Percentiles rank a stretch among this genome's conserved stretches.
These are phyloP conservation scores for Pseudogymnoascus sp. DNA, from an alignment of 2,329 filamentous ascomycete species.

Conservation along the genomic window DNA sequence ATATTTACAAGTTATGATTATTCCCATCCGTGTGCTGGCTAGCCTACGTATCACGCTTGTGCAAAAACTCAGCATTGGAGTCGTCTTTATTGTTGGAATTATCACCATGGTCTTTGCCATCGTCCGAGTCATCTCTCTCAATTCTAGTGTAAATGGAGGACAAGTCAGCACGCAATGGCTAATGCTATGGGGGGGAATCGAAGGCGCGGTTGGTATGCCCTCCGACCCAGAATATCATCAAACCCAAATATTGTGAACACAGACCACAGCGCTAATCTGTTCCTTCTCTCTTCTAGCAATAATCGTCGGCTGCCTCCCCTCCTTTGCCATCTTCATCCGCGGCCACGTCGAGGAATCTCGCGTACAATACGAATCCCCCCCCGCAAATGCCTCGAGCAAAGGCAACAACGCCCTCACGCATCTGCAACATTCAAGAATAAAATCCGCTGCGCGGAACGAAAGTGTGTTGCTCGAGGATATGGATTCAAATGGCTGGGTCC, in stretches of 20 bases:
- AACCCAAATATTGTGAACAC: neutral
- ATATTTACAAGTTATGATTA: conserved; percentile 16
- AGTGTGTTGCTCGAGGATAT: conserved; percentile 15
- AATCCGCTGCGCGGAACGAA: conserved; percentile 13
- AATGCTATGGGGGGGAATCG: conserved; percentile 17
- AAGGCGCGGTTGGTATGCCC: conserved; percentile 15
- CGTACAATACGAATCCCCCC: neutral
- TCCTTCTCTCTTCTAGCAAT: conserved; percentile 5
- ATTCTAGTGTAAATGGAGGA: conserved; percentile 12
- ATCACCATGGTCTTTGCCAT: conserved; percentile 20
- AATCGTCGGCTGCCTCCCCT: conserved; percentile 18
- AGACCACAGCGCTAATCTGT: neutral
- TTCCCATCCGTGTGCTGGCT: conserved; percentile 17
- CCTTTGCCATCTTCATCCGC: conserved; percentile 19
- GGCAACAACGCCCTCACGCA: neutral
- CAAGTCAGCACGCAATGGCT: conserved; percentile 18
- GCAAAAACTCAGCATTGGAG: conserved; percentile 16
- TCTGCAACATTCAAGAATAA: conserved; percentile 8
- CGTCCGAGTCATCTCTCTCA: conserved; percentile 17
- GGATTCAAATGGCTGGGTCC: neutral
- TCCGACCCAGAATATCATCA: neutral
- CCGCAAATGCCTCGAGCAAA: neutral
- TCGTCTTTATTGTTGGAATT: conserved; percentile 18
- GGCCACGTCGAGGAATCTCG: conserved; percentile 11
- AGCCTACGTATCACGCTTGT: conserved; percentile 14